Base-by-base conservation (phyloP, 2,329 filamentous ascomycete species). In the Pezicula rhizophila region DNA sequence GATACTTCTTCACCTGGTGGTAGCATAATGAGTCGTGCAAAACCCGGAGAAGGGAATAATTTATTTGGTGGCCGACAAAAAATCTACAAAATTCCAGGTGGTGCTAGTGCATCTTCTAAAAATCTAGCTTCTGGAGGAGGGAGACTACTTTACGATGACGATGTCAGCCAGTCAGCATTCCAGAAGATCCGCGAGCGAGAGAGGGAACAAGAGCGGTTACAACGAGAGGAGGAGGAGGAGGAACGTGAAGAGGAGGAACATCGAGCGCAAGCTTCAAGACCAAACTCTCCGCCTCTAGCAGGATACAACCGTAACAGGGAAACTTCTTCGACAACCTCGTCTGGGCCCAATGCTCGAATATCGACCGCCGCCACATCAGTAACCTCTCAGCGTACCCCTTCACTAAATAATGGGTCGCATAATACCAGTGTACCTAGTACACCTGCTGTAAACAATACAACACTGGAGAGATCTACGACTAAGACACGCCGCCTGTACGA, bases 61-160 rank as follows among this genome's bases (percentile, higher is more conserved):
- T 69, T 99, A 49, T 99, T 99, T 68, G 93, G 93, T 49, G 93
- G 93, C 14, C 82, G 93, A 40, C 93, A 97, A 66, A 97, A 97
- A 70, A 85, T 97, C 34, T 97, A 95, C 68, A 91, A 89, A 66
- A 87, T 96, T 55, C 76, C 87, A 0, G 73, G 72, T 3, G 75
- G 75, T 23, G 66, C 67, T 17, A 63, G 64, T 12, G 63, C 65
- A 39, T 74, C 73, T 2, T 70, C 73, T 31, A 73, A 70, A 57
- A 59, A 68, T 56, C 59, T 68, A 48, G 52, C 57, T 11, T 68
- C 65, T 28, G 50, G 53, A 5, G 50, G 74, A 41, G 87, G 78
- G 20, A 84, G 80, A 55, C 77, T 83, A 0, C 67, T 96, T 2
- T 97, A 96, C 62, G 90, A 95, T 23, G 84, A 93, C 57, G 93